Evolutionary conservation across 768 basidiomycete genomes (phyloP).

Genomic region (Rhodotorula graminis): DNA sequence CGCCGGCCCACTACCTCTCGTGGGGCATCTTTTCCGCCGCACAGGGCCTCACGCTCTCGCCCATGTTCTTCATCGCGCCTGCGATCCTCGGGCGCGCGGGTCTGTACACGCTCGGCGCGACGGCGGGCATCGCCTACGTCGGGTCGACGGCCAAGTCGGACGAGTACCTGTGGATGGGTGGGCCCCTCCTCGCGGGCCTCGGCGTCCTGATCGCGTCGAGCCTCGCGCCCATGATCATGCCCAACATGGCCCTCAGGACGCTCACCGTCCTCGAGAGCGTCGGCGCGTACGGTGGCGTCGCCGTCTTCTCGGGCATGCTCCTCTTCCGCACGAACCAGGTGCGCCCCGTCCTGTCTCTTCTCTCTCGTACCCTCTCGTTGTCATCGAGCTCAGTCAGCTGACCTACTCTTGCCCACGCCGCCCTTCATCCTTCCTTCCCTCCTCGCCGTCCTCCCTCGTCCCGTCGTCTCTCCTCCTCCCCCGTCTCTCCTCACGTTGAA

Average conservation of each 20-base stretch:
- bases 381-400: no score
- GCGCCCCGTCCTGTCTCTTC: no score
- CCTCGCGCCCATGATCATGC: constrained; percentile 73
- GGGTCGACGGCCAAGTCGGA: constrained; percentile 83
- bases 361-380: no score
- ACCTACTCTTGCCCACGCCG: no score
- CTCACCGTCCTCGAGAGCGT: constrained; percentile 72
- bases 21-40: constrained; percentile 63
- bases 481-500: neutral
- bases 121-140: constrained; percentile 69
- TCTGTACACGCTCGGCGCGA: constrained; percentile 70
- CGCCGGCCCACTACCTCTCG: constrained; percentile 58
- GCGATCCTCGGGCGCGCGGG: constrained; percentile 80
- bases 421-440: no score
- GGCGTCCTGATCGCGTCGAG: constrained; percentile 80
- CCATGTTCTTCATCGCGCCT: constrained; percentile 81
- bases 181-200: constrained; percentile 79
- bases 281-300: constrained; percentile 79
- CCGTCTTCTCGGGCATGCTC: constrained; percentile 79
- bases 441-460: neutral
- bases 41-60: constrained; percentile 79
- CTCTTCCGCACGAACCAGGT: constrained; percentile 88
- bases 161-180: constrained; percentile 80
- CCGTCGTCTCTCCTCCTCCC: neutral
- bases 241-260: constrained; percentile 65